These are phyloP conservation scores for Pseudogymnoascus destructans DNA, from an alignment of 2,329 filamentous ascomycete genomes.

Conservation along the genomic window DNA sequence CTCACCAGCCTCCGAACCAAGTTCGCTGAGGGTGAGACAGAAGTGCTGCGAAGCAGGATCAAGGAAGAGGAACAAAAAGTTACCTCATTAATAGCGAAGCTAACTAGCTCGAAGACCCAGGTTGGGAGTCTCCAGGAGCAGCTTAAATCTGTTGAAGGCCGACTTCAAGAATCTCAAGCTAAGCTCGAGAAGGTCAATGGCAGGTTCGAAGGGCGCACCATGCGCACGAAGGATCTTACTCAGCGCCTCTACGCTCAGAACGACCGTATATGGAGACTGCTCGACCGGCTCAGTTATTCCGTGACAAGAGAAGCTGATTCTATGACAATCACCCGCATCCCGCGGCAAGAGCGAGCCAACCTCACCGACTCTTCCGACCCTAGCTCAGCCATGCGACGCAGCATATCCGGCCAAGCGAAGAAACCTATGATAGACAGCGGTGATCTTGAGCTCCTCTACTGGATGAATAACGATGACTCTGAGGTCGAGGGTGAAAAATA, in stretches of 20 bases:
- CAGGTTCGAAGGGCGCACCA: slow-evolving; percentile 56
- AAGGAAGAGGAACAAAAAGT: slow-evolving; percentile 64
- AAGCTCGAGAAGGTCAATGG: slow-evolving; percentile 38
- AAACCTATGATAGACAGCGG: slow-evolving; percentile 45
- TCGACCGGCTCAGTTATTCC: slow-evolving; percentile 78
- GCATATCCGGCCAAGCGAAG: slow-evolving; percentile 36
- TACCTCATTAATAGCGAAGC: slow-evolving; percentile 51
- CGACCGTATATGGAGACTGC: slow-evolving; percentile 65
- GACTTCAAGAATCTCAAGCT: slow-evolving; percentile 40
- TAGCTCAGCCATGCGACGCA: slow-evolving; percentile 37
- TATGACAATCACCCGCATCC: slow-evolving; percentile 63
- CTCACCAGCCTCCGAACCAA: slow-evolving; percentile 54
- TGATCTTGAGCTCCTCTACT: slow-evolving; percentile 65
- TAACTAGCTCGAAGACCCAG: slow-evolving; percentile 64
- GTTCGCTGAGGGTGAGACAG: slow-evolving; percentile 72
- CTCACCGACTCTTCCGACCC: slow-evolving; percentile 46
- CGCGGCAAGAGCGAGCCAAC: slow-evolving; percentile 47
- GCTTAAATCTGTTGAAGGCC: slow-evolving; percentile 53
- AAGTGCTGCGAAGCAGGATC: slow-evolving; percentile 60
- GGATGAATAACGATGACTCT: slow-evolving; percentile 58
- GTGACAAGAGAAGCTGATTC: slow-evolving; percentile 59
- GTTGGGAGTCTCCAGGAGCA: slow-evolving; percentile 66
- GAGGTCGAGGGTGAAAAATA: slow-evolving; percentile 63
- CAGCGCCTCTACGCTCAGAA: slow-evolving; percentile 73
- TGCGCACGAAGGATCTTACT: slow-evolving; percentile 69